Evolutionary conservation across 345 rosid species (phyloP).

Genomic region (Rhizophora apiculata): DNA sequence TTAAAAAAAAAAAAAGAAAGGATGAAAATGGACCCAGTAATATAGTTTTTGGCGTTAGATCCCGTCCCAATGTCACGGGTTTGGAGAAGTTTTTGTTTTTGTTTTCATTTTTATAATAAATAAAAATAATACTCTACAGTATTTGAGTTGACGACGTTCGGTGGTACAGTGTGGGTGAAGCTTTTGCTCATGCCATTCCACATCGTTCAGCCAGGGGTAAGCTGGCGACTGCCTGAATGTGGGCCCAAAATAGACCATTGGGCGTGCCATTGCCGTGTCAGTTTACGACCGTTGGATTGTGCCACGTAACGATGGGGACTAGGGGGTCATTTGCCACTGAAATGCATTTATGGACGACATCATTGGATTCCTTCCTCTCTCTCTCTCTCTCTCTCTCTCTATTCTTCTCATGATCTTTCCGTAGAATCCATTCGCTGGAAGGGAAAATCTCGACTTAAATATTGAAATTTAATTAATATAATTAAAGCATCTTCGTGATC

Average conservation of each 20-base stretch:
- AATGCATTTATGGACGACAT: neutral
- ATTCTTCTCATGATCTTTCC: neutral
- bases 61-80: neutral
- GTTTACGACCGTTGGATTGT: neutral
- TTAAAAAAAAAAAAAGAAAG: no score
- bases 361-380: neutral
- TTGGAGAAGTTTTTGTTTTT: no score
- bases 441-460: neutral
- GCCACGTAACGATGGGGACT: no score
- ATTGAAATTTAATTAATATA: no score
- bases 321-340: neutral
- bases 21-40: no score
- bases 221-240: neutral
- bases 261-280: neutral
- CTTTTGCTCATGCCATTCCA: neutral
- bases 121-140: no score
- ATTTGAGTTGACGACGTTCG: no score
- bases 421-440: neutral
- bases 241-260: neutral
- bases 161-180: neutral
- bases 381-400: no score
- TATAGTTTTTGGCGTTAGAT: neutral
- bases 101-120: no score
- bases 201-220: neutral
- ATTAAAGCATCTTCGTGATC: no score